Evolutionary conservation across 2,329 filamentous ascomycete species (phyloP).

Genomic region (Clathrospora elynae): DNA sequence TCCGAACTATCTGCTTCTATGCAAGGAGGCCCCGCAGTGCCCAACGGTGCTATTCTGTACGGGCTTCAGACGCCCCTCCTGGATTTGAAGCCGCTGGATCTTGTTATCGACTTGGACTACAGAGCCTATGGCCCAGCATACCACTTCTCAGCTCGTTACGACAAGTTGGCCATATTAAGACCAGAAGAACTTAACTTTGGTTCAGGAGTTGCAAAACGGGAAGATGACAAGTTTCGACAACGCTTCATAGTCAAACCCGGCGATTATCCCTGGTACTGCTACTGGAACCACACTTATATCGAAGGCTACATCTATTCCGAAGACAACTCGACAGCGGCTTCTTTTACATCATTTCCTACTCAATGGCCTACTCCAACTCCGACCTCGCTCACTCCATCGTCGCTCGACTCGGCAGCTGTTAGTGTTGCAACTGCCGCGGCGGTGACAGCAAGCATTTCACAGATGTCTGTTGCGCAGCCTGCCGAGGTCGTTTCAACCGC

Average conservation of each 20-base stretch:
- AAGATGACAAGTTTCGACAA: slow-evolving; percentile 39
- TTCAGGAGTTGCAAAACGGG: slow-evolving; percentile 25
- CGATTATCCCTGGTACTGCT: slow-evolving; percentile 71
- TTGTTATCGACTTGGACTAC: slow-evolving; percentile 64
- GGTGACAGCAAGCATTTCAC: slow-evolving; percentile 5
- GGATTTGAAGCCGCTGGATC: slow-evolving; percentile 54
- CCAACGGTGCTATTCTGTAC: slow-evolving; percentile 58
- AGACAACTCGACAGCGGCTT: slow-evolving; percentile 53
- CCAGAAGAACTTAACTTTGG: slow-evolving; percentile 45
- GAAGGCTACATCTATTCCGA: slow-evolving; percentile 71
- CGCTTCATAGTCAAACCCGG: slow-evolving; percentile 57
- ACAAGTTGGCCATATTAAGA: slow-evolving; percentile 66
- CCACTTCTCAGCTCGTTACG: slow-evolving; percentile 66
- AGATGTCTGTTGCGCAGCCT: slow-evolving; percentile 15
- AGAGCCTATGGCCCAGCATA: slow-evolving; percentile 64
- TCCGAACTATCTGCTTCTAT: slow-evolving; percentile 29
- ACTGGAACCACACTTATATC: slow-evolving; percentile 69
- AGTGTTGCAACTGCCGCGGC: slow-evolving; percentile 16
- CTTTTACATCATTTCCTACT: slow-evolving; percentile 35
- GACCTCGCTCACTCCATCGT: slow-evolving; percentile 15
- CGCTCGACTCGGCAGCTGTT: slow-evolving; percentile 15
- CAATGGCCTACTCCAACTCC: slow-evolving; percentile 27
- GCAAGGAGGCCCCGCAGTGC: slow-evolving; percentile 36
- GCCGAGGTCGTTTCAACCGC: slow-evolving; percentile 10
- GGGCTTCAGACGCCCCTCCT: slow-evolving; percentile 65